Percentiles rank a stretch among this genome's conserved stretches.
phyloP scores from a whole-genome alignment of 176 grass and related monocot genomes.

The Stipa capillata region DNA sequence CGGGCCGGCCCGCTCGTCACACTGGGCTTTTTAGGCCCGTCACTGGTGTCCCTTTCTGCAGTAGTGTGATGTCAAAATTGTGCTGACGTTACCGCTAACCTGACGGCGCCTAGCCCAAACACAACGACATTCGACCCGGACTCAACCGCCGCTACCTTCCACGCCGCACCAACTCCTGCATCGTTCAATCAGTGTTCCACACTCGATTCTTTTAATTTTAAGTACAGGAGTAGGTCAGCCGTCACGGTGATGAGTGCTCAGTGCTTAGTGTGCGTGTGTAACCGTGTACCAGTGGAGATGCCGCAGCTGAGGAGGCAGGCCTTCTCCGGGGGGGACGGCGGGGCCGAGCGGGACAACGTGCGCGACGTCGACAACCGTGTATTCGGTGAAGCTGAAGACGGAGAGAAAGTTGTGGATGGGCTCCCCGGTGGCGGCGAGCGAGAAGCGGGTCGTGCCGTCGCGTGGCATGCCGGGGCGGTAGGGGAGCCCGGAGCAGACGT shows the following conservation, averaged over 20 bases:
- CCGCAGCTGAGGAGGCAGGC: slow-evolving; percentile 72
- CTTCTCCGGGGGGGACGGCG: slow-evolving; percentile 20
- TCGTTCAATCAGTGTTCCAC: neutral
- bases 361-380: slow-evolving; percentile 52
- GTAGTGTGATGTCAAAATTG: no score
- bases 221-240: neutral
- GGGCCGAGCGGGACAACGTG: slow-evolving; percentile 28
- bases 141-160: slow-evolving; percentile 46
- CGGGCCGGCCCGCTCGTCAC: no score
- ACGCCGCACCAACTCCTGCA: slow-evolving; percentile 55
- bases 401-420: slow-evolving; percentile 41
- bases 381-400: slow-evolving; percentile 66
- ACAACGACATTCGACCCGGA: slow-evolving; percentile 45
- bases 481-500: slow-evolving; percentile 27
- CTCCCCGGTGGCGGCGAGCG: slow-evolving; percentile 26
- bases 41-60: no score
- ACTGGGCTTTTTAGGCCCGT: no score
- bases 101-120: slow-evolving; percentile 60
- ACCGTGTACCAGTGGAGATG: slow-evolving; percentile 44
- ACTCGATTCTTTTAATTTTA: no score
- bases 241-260: neutral
- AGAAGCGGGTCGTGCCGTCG: slow-evolving; percentile 51
- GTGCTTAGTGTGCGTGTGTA: neutral
- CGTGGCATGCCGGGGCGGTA: slow-evolving; percentile 21
- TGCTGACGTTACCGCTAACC: slow-evolving; percentile 47